Evolutionary conservation across 768 basidiomycete genomes (phyloP).

Genomic region (Solioccasus polychromus): DNA sequence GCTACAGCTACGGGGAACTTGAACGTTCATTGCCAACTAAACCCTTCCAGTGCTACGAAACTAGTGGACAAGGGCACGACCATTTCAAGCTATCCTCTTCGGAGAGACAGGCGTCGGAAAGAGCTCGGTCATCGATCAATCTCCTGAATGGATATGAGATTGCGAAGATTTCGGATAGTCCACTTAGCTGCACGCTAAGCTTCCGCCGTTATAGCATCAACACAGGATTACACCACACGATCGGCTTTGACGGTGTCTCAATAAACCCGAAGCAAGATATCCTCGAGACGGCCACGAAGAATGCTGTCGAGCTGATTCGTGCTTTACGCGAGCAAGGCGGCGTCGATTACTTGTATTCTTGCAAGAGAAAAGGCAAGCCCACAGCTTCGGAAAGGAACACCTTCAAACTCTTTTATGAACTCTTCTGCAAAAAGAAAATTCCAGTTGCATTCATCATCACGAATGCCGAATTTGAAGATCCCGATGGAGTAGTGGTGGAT

Average conservation of each 20-base stretch:
- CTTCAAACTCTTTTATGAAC: constrained; percentile 36
- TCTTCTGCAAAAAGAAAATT: constrained; percentile 37
- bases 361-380: constrained; percentile 32
- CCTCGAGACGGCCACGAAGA: constrained; percentile 19
- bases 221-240: constrained; percentile 23
- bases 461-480: constrained; percentile 22
- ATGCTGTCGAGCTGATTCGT: constrained; percentile 29
- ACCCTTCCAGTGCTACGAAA: constrained; percentile 6
- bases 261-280: constrained; percentile 7
- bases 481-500: constrained; percentile 35
- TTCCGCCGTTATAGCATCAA: constrained; percentile 22
- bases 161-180: constrained; percentile 25
- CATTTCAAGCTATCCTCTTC: constrained; percentile 35
- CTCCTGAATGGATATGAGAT: constrained; percentile 27
- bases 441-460: constrained; percentile 40
- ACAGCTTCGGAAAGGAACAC: constrained; percentile 24
- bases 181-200: constrained; percentile 34
- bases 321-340: constrained; percentile 29
- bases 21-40: constrained; percentile 11
- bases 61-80: constrained; percentile 14
- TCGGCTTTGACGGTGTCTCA: constrained; percentile 26
- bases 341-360: constrained; percentile 39
- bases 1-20: constrained; percentile 9
- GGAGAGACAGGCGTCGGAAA: constrained; percentile 41
- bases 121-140: constrained; percentile 41